Conservation (phyloP, 495 filamentous ascomycete genomes). For the Neurospora sp. region DNA sequence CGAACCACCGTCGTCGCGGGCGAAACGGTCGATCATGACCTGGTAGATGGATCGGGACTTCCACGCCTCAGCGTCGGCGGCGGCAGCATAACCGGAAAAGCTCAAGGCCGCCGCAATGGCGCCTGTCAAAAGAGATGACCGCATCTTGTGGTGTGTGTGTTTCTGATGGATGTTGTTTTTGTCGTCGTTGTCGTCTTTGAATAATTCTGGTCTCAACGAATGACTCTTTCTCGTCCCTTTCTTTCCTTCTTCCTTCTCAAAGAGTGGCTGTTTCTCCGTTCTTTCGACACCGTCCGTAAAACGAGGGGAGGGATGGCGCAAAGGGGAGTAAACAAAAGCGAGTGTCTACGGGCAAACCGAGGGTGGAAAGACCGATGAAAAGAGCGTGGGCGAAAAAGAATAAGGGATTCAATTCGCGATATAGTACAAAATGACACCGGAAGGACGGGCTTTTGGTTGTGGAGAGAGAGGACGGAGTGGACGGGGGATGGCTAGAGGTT, state of each 20-base stretch:
- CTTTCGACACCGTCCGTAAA: not conserved
- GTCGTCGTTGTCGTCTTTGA: not conserved
- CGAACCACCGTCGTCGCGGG: constrained; percentile 49
- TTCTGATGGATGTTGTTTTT: not conserved
- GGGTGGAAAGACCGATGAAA: not conserved
- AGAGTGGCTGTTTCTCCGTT: constrained; percentile 7
- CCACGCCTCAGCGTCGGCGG: constrained; percentile 38
- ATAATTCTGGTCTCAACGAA: not conserved
- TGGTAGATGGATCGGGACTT: constrained; percentile 61
- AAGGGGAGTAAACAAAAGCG: not conserved
- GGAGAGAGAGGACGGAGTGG: not conserved
- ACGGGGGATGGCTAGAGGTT: not conserved
- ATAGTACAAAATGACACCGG: not conserved
- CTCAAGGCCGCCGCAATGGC: constrained; percentile 14
- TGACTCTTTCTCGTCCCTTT: not conserved
- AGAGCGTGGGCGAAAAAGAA: not conserved
- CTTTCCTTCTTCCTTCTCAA: constrained; percentile 6
- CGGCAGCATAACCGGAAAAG: constrained; percentile 15
- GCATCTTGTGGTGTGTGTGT: constrained; percentile 11
- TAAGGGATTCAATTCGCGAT: not conserved
- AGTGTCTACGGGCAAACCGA: not conserved
- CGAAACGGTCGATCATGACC: constrained; percentile 66
- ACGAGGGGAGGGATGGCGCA: not conserved
- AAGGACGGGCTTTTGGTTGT: not conserved
- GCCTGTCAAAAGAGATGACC: constrained; percentile 11